Evolutionary conservation across 352 stramenopile genomes (phyloP), one percentile per base, ranked within the genome.

Genomic region (Phytophthora pini): DNA sequence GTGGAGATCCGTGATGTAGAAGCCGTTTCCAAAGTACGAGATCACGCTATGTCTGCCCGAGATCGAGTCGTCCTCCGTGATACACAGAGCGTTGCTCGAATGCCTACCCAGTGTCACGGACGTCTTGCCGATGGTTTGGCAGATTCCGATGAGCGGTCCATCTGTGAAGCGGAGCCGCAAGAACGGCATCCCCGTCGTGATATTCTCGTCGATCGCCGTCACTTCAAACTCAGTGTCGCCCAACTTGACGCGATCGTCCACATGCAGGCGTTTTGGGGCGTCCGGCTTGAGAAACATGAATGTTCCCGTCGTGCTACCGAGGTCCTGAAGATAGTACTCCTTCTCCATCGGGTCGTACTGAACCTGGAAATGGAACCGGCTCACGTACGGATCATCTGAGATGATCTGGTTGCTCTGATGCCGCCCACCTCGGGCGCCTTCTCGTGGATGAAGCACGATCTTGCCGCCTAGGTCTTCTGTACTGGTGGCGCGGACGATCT

Each of bases 361-460:
- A 56, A 95, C 89, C 54, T 81, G 74, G 61, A 95, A 95, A 49
- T 95, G 87, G 48, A 82, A 85, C 5, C 87, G 85, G 29, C 84
- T 93, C 64, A 95, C 87, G 67, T 87, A 92, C 61, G 82, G 82
- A 48, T 95, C 87, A 66, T 95, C 81, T 36, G 90, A 87, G 52
- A 95, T 89, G 65, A 95, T 94, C 56, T 94, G 84, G 62, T 94
- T 95, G 70, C 74, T 90, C 31, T 84, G 70, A 57, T 94, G 84
- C 13, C 87, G 87, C 31, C 87, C 87, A 34, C 87, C 87, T 7
- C 61, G 65, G 6, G 85, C 87, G 7, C 85, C 84, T 26, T 87
- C 78, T 45, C 73, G 74, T 20, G 85, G 85, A 22, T 88, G 71
- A 24, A 94, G 70, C 56, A 92, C 59, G 64, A 94, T 92, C 49